Evolutionary conservation across 2,329 filamentous ascomycete species (phyloP).

Genomic region (Xylaria sp.): DNA sequence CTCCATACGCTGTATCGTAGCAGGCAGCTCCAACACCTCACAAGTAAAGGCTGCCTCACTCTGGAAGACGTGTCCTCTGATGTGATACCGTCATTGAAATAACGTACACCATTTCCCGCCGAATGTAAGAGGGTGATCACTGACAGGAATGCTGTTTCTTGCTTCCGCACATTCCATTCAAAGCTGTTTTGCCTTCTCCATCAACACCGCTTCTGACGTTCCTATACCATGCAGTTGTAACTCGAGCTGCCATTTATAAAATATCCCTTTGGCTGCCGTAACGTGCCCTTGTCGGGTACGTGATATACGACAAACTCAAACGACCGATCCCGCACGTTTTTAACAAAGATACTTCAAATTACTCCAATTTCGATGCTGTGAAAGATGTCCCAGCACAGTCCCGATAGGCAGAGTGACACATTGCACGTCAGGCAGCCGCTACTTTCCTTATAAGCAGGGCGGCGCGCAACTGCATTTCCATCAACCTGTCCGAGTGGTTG

Average conservation of each 20-base stretch:
- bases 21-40: not conserved
- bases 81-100: not conserved
- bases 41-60: not conserved
- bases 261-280: not conserved
- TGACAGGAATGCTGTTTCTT: not conserved
- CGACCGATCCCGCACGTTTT: not conserved
- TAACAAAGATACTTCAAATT: not conserved
- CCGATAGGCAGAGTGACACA: not conserved
- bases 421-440: not conserved
- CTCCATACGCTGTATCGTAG: not conserved
- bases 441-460: not conserved
- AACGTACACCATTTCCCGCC: not conserved
- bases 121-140: not conserved
- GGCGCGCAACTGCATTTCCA: not conserved
- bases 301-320: not conserved
- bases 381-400: not conserved
- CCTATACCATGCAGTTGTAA: not conserved
- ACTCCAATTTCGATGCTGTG: not conserved
- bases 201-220: not conserved
- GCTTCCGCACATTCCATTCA: not conserved
- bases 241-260: not conserved
- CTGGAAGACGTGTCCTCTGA: not conserved
- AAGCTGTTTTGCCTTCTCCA: not conserved
- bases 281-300: not conserved
- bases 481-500: not conserved